phyloP scores from a whole-genome alignment of 371 early-diverging fungal species.

The Haplosporangium sp. region DNA sequence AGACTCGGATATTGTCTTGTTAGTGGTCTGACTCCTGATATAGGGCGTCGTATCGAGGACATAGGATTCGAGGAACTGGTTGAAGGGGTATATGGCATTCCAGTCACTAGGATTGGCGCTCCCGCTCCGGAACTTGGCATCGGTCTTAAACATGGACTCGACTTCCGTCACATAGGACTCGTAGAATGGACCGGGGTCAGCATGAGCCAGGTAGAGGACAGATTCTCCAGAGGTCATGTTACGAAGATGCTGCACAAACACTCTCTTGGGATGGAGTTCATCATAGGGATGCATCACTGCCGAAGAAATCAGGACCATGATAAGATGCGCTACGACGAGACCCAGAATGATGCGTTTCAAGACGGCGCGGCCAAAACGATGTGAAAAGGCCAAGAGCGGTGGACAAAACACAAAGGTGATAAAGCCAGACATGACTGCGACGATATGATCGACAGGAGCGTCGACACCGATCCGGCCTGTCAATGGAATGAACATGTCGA shows the following conservation, averaged over 20 bases:
- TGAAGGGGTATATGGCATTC: slow-evolving; percentile 74
- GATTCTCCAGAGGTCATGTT: slow-evolving; percentile 71
- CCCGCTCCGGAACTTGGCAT: slow-evolving; percentile 53
- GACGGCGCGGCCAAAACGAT: slow-evolving; percentile 61
- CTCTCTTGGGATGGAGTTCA: slow-evolving; percentile 70
- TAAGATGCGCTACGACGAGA: slow-evolving; percentile 41
- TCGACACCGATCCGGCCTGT: slow-evolving; percentile 77
- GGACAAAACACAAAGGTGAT: slow-evolving; percentile 58
- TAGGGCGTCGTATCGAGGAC: slow-evolving; percentile 65
- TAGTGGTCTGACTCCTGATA: slow-evolving; percentile 46
- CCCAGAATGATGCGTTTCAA: slow-evolving; percentile 52
- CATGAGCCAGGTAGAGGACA: slow-evolving; percentile 65
- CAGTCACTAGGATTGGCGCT: slow-evolving; percentile 61
- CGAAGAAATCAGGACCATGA: slow-evolving; percentile 55
- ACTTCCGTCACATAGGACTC: slow-evolving; percentile 58
- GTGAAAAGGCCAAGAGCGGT: slow-evolving; percentile 64
- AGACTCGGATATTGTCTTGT: slow-evolving; percentile 42
- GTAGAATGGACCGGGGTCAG: slow-evolving; percentile 70
- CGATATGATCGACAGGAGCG: slow-evolving; percentile 73
- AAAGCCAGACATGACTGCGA: slow-evolving; percentile 69
- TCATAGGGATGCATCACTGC: slow-evolving; percentile 66
- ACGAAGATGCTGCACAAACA: slow-evolving; percentile 70
- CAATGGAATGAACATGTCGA: slow-evolving; percentile 77
- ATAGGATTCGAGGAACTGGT: slow-evolving; percentile 71
- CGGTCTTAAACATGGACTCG: slow-evolving; percentile 56